Evolutionary conservation across 2,329 filamentous ascomycete genomes (phyloP), one percentile per base, ranked within the genome.

Genomic region (Sporothrix humicola): DNA sequence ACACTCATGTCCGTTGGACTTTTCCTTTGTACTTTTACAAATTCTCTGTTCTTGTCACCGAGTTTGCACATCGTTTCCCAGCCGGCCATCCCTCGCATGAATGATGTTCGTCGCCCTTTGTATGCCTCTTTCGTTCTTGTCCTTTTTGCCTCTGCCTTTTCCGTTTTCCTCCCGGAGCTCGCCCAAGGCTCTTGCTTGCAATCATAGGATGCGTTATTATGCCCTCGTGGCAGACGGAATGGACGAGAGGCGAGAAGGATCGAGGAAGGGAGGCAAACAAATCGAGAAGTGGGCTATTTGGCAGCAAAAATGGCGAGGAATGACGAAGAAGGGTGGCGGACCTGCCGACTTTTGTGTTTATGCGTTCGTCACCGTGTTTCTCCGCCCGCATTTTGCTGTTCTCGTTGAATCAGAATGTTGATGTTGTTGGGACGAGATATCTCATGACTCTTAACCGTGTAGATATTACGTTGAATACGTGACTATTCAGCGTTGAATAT

Each of bases 191-290:
- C 6, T 66, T n/a, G n/a, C 44, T 42, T 58, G 52, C 52, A 70
- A 44, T 46, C 68, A 56, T 70, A 70, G 31, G 68, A 70, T 70
- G 50, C 13, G 68, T 23, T 46, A 37, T 26, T 70, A 70, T 70
- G n/a, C 48, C 17, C 50, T 70, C 68, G 52, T 70, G 50, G 68
- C n/a, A n/a, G 50, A 58, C 52, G 52, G 68, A 50, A 50, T 52
- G 23, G 23, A 54, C 50, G 17, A 31, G 13, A 69, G 7, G 31
- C 3, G 31, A 37, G 31, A 37, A 37, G 31, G 31, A 37, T 37
- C 4, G 4, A 37, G 31, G 31, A 37, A 6, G 31, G 15, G 26
- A 52, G 59, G 15, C 65, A 68, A 68, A 52, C 44, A 52, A 42
- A n/a, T 17, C 37, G 15, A 63, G 31, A 4, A 37, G 23, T 6